Conservation (phyloP, 306 rosid species). For the Begonia loranthoides region DNA sequence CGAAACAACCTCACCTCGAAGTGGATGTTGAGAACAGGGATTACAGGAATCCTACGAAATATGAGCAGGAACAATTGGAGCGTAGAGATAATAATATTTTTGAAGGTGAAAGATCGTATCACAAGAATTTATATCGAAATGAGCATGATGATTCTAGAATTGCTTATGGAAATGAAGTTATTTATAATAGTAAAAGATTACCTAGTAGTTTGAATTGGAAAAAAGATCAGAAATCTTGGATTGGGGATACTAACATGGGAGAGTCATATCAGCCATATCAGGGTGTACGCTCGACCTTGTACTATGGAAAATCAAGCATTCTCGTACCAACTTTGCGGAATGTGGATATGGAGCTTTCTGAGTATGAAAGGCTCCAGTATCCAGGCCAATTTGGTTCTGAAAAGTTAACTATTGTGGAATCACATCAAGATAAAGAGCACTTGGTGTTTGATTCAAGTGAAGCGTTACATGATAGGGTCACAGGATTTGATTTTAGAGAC, state of each 20-base stretch:
- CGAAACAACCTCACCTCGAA: constrained; percentile 36
- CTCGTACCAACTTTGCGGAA: constrained; percentile 28
- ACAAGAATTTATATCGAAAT: constrained; percentile 16
- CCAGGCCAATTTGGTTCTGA: constrained; percentile 23
- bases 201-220: constrained; percentile 24
- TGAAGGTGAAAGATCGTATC: constrained; percentile 22
- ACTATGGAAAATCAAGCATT: constrained; percentile 24
- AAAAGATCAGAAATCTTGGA: constrained; percentile 28
- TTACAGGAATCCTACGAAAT: constrained; percentile 30
- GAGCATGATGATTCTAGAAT: constrained; percentile 21
- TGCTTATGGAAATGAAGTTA: constrained; percentile 32
- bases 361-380: constrained; percentile 33
- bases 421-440: constrained; percentile 28
- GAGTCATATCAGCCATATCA: constrained; percentile 35
- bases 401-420: constrained; percentile 27
- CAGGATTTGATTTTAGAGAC: constrained; percentile 42
- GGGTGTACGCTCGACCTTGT: constrained; percentile 17
- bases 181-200: constrained; percentile 23
- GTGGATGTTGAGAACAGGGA: constrained; percentile 18
- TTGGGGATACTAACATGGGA: constrained; percentile 20
- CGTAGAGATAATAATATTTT: constrained; percentile 19
- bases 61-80: constrained; percentile 28
- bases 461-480: constrained; percentile 14
- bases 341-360: constrained; percentile 25
- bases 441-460: constrained; percentile 31